Evolutionary conservation across 2,329 filamentous ascomycete genomes (phyloP), one percentile per base, ranked within the genome.

Genomic region (Fusarium pseudocircinatum): DNA sequence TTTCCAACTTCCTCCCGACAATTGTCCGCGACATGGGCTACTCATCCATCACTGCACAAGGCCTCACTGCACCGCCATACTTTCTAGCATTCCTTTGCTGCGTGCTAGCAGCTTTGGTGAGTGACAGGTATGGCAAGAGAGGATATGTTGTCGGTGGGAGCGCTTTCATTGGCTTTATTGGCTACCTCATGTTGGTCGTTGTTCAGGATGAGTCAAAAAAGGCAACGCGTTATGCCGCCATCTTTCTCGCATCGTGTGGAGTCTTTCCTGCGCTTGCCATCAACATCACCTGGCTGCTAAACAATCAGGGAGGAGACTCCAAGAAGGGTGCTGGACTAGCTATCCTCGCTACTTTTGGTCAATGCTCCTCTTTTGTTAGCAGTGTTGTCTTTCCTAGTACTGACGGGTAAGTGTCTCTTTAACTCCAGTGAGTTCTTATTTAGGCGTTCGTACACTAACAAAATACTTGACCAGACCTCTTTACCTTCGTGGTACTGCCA

Each of bases 1-100:
- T 74, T 16, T 47, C 69, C 22, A 72, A 72, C 40, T 74, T 72
- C 15, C 71, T 74, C 2, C 71, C 69, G 1, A 70, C 69, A 1
- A 74, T 74, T 34, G 66, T 74, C 5, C 42, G 60, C 7, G 42
- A 32, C 1, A 37, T 74, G 4, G 71, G 71, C 0, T 74, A 72
- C 20, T 56, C 49, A 16, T 57, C 42, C 0, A 49, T 74, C 13
- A 63, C 53, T 1, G 71, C 71, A 3, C 71, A 74, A 2, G 69
- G 71, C 2, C 56, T 74, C 0, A 67, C 69, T 2, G 66, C 71
- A 0, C 69, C 66, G 0, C 62, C 66, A 2, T 74, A 74, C 30
- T 52, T 61, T 13, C 20, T 64, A 1, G 53, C 71, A 1, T 74
- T 72, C 5, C 22, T 69, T 7, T 37, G 59, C 20, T 74, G 71